Evolutionary conservation across 139 green algal genomes (phyloP).

Genomic region (Auxenochlorella pyrenoidosa): DNA sequence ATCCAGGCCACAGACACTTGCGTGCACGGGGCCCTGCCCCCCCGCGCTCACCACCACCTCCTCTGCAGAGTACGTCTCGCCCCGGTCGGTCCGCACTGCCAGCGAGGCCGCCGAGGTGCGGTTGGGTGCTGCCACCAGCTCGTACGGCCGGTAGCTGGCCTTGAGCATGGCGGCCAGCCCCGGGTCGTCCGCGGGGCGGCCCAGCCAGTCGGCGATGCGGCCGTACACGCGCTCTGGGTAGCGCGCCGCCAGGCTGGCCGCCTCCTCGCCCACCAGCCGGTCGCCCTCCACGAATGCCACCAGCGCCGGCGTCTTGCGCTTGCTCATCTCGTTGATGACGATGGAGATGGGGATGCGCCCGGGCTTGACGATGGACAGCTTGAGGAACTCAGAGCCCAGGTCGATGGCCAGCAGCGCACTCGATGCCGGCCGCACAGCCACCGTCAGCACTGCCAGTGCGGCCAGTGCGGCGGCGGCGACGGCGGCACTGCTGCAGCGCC

Average conservation of each 20-base stretch:
- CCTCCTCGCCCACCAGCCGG: conserved; percentile 95
- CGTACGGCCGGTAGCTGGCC: conserved; percentile 74
- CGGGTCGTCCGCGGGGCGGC: conserved; percentile 61
- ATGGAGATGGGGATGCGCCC: conserved; percentile 85
- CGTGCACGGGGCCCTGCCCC: too few relatives aligned
- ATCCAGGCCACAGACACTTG: not conserved
- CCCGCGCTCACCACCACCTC: conserved; percentile 83
- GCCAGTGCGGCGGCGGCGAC: not conserved
- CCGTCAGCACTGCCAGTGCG: not conserved
- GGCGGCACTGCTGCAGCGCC: not conserved
- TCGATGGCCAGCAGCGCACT: conserved; percentile 83
- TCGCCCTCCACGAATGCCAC: conserved; percentile 89
- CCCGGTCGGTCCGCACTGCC: conserved; percentile 56
- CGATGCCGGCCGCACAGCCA: not conserved
- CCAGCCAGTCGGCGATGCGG: conserved; percentile 85
- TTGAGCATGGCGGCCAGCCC: conserved; percentile 58
- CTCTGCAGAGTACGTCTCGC: conserved; percentile 70
- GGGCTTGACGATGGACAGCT: conserved; percentile 91
- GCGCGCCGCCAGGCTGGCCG: conserved; percentile 69
- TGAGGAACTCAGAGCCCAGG: conserved; percentile 92
- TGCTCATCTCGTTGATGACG: conserved; percentile 97
- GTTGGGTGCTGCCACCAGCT: conserved; percentile 69
- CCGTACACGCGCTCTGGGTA: conserved; percentile 84
- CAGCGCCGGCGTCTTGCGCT: conserved; percentile 89
- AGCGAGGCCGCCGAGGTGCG: conserved; percentile 48